Evolutionary conservation across 2,329 filamentous ascomycete species (phyloP).

Genomic region (Xylaria sp.): DNA sequence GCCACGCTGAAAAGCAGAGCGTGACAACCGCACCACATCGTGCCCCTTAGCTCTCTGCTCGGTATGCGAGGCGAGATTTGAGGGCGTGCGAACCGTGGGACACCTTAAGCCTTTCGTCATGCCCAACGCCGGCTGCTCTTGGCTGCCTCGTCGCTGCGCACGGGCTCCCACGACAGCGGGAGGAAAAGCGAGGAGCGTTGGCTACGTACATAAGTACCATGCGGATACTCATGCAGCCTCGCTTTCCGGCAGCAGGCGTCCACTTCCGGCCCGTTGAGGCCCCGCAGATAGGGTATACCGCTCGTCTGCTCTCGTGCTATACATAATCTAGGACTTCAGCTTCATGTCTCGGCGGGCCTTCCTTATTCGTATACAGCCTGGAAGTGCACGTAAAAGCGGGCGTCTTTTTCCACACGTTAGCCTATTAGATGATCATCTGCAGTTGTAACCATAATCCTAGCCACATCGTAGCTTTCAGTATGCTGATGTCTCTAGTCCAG

Average conservation of each 20-base stretch:
- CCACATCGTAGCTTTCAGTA: too few species aligned
- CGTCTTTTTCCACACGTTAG: background rate
- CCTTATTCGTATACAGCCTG: background rate
- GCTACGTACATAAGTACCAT: conserved; percentile 2
- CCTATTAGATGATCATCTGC: background rate
- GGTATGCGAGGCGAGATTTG: conserved; percentile 14
- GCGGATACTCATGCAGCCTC: conserved; percentile 5
- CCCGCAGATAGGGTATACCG: background rate
- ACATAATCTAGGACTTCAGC: background rate
- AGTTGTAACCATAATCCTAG: background rate
- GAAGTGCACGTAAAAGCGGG: background rate
- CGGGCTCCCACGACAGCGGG: background rate
- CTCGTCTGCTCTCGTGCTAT: background rate
- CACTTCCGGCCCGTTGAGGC: background rate
- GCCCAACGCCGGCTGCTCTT: background rate
- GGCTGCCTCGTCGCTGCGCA: background rate
- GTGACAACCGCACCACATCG: background rate
- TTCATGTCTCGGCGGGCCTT: background rate
- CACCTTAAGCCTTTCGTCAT: background rate
- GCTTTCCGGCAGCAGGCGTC: conserved; percentile 10
- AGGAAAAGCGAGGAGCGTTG: background rate
- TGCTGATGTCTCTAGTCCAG: too few species aligned
- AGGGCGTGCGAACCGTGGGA: background rate
- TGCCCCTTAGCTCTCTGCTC: background rate
- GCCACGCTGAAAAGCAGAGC: conserved; percentile 19